Percentiles rank a stretch among this genome's conserved stretches.
phyloP scores from a whole-genome alignment of 2,329 filamentous ascomycete genomes.

The Lachnellula arida region DNA sequence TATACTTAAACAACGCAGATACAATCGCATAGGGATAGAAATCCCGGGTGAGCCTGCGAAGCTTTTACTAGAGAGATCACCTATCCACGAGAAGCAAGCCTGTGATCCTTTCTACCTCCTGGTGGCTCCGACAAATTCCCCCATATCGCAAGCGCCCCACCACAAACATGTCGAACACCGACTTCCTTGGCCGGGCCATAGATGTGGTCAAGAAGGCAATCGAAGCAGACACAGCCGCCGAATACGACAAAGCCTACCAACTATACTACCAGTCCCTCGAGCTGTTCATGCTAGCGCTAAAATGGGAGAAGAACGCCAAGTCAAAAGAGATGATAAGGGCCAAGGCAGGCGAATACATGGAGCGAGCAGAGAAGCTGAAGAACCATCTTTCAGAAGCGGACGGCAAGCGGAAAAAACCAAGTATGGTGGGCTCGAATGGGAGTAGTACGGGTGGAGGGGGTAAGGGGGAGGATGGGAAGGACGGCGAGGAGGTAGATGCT shows the following conservation, averaged over 20 bases:
- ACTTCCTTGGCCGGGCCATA: constrained; percentile 95
- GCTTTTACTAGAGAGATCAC: background rate
- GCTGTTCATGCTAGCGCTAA: constrained; percentile 96
- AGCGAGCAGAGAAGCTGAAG: constrained; percentile 97
- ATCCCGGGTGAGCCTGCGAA: background rate
- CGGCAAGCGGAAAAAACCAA: constrained; percentile 63
- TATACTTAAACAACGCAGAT: background rate
- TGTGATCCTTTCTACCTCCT: background rate
- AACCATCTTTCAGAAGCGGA: constrained; percentile 76
- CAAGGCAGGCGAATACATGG: constrained; percentile 96
- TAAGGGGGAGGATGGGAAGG: constrained; percentile 52
- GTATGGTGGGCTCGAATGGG: constrained; percentile 69
- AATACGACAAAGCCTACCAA: constrained; percentile 97
- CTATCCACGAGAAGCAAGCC: background rate
- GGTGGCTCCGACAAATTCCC: background rate
- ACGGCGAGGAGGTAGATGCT: constrained; percentile 69
- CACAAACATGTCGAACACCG: constrained; percentile 80
- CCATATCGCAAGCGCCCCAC: constrained; percentile 6
- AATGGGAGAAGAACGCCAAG: constrained; percentile 99
- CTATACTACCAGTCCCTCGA: constrained; percentile 94
- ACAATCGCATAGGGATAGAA: background rate
- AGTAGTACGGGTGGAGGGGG: constrained; percentile 58
- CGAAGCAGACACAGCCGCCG: constrained; percentile 88
- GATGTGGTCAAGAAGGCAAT: constrained; percentile 97
- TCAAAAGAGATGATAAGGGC: constrained; percentile 96